A percentile compares a stretch with the other conserved stretches of the same genome.
phyloP scores from a whole-genome alignment of 2,329 filamentous ascomycete genomes.

The Fusarium floridanum region DNA sequence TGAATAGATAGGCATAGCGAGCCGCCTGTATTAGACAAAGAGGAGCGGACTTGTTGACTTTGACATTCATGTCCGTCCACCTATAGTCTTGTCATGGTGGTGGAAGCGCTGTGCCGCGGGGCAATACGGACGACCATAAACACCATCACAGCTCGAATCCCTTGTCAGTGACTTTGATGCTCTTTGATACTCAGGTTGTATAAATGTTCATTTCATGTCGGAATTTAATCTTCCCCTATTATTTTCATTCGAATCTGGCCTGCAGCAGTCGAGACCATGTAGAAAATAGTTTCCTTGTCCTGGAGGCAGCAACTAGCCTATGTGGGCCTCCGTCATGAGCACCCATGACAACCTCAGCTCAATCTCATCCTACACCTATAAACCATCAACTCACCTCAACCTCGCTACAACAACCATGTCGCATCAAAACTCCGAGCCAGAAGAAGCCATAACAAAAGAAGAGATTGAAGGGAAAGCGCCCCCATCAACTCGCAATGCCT shows the following conservation, averaged over 20 bases:
- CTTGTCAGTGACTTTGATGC: not conserved
- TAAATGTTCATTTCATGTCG: not conserved
- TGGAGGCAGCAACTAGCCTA: not conserved
- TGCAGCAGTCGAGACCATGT: not conserved
- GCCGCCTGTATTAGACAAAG: not conserved
- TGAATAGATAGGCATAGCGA: not conserved
- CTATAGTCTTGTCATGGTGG: too few species aligned
- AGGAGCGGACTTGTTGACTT: not conserved
- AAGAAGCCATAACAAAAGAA: conserved; percentile 59
- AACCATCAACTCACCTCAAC: not conserved
- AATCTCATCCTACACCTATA: not conserved
- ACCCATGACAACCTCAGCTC: conserved; percentile 10
- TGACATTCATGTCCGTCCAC: not conserved
- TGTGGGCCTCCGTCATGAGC: conserved; percentile 14
- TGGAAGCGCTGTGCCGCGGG: not conserved
- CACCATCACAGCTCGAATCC: not conserved
- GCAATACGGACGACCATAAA: not conserved
- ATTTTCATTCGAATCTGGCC: not conserved
- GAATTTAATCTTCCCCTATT: not conserved
- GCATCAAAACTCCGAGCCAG: conserved; percentile 44
- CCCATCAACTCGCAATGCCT: conserved; percentile 56
- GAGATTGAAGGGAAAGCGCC: conserved; percentile 55
- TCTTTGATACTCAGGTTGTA: not conserved
- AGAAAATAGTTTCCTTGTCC: not conserved
- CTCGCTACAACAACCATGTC: conserved; percentile 27